These are phyloP conservation scores for Physcomitrellopsis africana DNA, from an alignment of 225 moss, liverwort and hornwort species.

Conservation along the genomic window DNA sequence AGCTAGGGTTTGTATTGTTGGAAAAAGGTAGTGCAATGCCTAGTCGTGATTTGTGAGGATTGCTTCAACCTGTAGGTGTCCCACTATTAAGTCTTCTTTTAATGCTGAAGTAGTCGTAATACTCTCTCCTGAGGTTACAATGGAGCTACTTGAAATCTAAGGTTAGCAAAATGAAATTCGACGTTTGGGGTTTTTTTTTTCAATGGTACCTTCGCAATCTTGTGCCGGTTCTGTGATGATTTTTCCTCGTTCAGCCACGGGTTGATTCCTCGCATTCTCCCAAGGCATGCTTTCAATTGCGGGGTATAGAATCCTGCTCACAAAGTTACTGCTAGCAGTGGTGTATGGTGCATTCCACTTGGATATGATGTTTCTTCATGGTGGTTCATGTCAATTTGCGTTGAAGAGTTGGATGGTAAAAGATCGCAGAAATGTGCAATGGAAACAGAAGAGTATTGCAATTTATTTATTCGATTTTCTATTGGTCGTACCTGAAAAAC, in stretches of 20 bases:
- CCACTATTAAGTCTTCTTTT: background rate
- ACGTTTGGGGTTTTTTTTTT: background rate
- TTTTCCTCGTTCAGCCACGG: background rate
- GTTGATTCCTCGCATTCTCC: constrained; percentile 12
- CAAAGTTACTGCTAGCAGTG: background rate
- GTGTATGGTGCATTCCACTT: background rate
- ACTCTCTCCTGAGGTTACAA: constrained; percentile 9
- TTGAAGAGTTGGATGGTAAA: too few species aligned
- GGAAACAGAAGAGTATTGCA: background rate
- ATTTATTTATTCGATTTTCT: background rate
- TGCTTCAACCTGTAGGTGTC: background rate
- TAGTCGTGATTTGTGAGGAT: background rate
- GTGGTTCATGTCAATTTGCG: background rate
- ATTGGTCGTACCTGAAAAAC: background rate
- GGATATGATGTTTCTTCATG: constrained; percentile 1
- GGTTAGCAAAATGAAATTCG: background rate
- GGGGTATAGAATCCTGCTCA: background rate
- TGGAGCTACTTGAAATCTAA: background rate
- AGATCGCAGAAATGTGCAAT: background rate
- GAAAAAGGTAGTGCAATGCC: background rate
- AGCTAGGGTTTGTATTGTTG: constrained; percentile 20
- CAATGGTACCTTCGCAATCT: background rate
- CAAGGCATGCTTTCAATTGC: constrained; percentile 8
- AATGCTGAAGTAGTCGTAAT: background rate
- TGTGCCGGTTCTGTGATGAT: background rate